phyloP scores from a whole-genome alignment of 2,329 filamentous ascomycete species.

The Ploettnerulaceae sp. region DNA sequence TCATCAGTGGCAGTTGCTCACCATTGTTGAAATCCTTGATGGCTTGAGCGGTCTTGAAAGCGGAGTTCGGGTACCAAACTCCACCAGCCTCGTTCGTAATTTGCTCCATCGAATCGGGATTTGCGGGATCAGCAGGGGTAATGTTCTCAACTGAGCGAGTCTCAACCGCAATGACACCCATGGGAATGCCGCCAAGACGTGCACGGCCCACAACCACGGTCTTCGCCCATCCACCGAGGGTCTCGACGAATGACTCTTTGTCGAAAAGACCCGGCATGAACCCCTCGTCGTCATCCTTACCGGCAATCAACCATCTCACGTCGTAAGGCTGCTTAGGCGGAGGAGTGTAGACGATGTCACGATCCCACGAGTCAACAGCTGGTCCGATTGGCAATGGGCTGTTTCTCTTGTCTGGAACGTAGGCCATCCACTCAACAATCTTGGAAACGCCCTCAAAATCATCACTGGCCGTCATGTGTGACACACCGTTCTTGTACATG shows the following conservation, averaged over 20 bases:
- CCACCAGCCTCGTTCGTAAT: conserved; percentile 92
- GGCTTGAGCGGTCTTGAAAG: conserved; percentile 98
- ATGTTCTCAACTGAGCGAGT: conserved; percentile 95
- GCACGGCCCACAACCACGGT: conserved; percentile 96
- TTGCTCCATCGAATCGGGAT: conserved; percentile 97
- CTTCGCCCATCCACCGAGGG: conserved; percentile 92
- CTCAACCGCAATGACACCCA: conserved; percentile 97
- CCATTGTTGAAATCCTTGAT: conserved; percentile 99
- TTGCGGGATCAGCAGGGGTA: conserved; percentile 92
- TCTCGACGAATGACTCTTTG: conserved; percentile 93
- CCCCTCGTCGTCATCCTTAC: conserved; percentile 72
- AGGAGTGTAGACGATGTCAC: conserved; percentile 78
- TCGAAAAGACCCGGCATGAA: conserved; percentile 94
- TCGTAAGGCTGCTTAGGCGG: conserved; percentile 81
- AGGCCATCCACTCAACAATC: conserved; percentile 98
- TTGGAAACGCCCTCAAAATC: conserved; percentile 97
- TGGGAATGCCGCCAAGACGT: conserved; percentile 91
- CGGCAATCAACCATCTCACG: conserved; percentile 87
- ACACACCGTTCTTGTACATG: conserved; percentile 99
- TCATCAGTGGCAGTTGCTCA: conserved; percentile 97
- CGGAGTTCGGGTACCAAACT: conserved; percentile 99
- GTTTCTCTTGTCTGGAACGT: conserved; percentile 91
- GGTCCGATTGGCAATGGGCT: conserved; percentile 89
- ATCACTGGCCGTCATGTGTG: conserved; percentile 95
- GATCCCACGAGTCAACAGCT: conserved; percentile 83